A percentile compares a stretch with the other conserved stretches of the same genome.
These are phyloP conservation scores for Oemleria cerasiformis DNA, from an alignment of 306 rosid genomes.

Conservation along the genomic window DNA sequence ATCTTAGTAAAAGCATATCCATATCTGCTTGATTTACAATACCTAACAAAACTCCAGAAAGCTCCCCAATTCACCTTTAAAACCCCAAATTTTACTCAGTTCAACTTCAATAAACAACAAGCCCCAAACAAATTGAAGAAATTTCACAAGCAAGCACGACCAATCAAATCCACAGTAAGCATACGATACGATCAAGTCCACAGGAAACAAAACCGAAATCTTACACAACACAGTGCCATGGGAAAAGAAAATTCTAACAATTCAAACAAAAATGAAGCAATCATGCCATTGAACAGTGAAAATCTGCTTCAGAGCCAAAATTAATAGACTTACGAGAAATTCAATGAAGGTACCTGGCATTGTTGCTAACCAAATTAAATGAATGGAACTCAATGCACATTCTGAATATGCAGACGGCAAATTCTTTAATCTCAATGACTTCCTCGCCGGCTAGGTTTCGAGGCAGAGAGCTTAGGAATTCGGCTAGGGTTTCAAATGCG, in stretches of 20 bases:
- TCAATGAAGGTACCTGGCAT: too few species aligned
- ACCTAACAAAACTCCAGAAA: constrained; percentile 2
- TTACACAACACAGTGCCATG: not conserved
- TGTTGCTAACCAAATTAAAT: too few species aligned
- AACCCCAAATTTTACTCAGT: constrained; percentile 21
- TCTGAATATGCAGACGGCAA: too few species aligned
- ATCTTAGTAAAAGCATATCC: not conserved
- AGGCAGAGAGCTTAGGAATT: too few species aligned
- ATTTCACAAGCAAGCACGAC: not conserved
- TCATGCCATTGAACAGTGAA: constrained; percentile 22
- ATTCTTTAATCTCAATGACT: too few species aligned
- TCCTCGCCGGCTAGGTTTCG: too few species aligned
- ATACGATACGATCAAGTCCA: constrained; percentile 16
- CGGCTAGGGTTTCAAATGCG: too few species aligned
- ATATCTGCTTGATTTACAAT: constrained; percentile 3
- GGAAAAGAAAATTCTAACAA: not conserved
- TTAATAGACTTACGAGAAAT: constrained; percentile 55
- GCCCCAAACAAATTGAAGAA: constrained; percentile 26
- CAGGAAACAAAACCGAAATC: constrained; percentile 5
- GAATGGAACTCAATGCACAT: too few species aligned
- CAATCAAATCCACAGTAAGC: constrained; percentile 16
- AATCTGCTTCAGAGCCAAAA: constrained; percentile 12
- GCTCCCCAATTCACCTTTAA: constrained; percentile 8
- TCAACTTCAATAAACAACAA: constrained; percentile 26
- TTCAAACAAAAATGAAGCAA: constrained; percentile 22